Base-by-base conservation (phyloP, 495 filamentous ascomycete genomes). In the Aspergillus homomorphus region DNA sequence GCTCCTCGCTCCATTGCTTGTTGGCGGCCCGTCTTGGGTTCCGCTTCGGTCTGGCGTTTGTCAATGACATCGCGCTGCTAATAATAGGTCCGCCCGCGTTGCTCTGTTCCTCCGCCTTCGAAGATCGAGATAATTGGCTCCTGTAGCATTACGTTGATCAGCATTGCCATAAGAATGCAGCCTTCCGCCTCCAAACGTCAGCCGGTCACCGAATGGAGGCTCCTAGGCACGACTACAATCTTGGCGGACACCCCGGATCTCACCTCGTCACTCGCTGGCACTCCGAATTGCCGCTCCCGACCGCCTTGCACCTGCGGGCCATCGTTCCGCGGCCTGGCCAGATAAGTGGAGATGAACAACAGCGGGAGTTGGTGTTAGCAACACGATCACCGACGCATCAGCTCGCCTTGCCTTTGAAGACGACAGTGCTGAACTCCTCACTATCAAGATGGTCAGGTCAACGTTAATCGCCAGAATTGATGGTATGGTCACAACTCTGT, bases 391-490 rank as follows among this genome's bases (percentile, higher is more conserved):
- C 44, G 10, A 50, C 12, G 12, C 51, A 30, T n/a, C n/a, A 53
- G 33, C 42, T 48, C 7, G 20, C 14, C 41, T 18, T 33, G 24
- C 21, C 21, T 24, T 10, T 7, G n/a, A 53, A 45, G 41, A 43
- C 38, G 16, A 48, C 33, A 30, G 45, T 16, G 41, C 51, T 53
- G 1, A 8, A 9, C 18, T 3, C 30, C 16, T 53, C 33, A 30
- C 33, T 18, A 3, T 4, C 73, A 83, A 66, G 30, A 97, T 97
- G 94, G 93, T 98, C 62, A 88, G 87, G 74, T 95, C 92, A 70
- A 98, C 94, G 44, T 90, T 95, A 72, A 97, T 98, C 66, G 87
- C 90, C 51, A 82, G 94, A 70, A 80, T 98, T 53, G 94, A 98
- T 76, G 93, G 93, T 96, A 76, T 59, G 80, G n/a, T 52, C 22